Evolutionary conservation across 495 filamentous ascomycete genomes (phyloP).

Genomic region (Penicillium maclennaniae): DNA sequence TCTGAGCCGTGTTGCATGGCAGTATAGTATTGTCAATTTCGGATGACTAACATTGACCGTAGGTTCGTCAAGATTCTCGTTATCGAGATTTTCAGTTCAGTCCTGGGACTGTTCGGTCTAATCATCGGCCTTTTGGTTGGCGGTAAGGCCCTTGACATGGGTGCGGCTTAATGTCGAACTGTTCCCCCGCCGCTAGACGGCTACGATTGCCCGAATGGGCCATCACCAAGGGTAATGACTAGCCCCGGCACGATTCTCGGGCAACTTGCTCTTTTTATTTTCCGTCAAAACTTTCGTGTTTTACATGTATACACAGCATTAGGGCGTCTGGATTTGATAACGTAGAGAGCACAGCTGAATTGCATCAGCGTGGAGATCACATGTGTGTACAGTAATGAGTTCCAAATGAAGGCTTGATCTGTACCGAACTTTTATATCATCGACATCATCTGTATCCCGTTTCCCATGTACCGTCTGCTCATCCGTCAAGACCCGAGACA

Average conservation of each 20-base stretch:
- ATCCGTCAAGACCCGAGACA: too few relatives aligned
- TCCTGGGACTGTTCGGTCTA: slow-evolving; percentile 94
- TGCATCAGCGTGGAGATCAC: slow-evolving; percentile 30
- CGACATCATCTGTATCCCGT: not conserved
- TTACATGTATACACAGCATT: slow-evolving; percentile 38
- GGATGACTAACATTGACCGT: slow-evolving; percentile 5
- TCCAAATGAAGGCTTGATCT: slow-evolving; percentile 9
- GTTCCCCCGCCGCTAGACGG: slow-evolving; percentile 7
- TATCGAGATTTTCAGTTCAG: slow-evolving; percentile 98
- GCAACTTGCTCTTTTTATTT: slow-evolving; percentile 16
- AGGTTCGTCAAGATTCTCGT: slow-evolving; percentile 99
- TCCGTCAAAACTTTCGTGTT: slow-evolving; percentile 1
- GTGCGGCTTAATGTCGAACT: slow-evolving; percentile 31
- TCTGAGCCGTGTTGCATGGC: not conserved
- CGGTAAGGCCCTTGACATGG: slow-evolving; percentile 74
- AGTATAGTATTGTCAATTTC: not conserved
- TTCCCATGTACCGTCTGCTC: too few relatives aligned
- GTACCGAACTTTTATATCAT: not conserved
- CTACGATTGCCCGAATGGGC: slow-evolving; percentile 7
- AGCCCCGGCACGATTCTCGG: slow-evolving; percentile 10
- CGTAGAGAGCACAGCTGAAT: slow-evolving; percentile 29
- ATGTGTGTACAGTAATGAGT: slow-evolving; percentile 35
- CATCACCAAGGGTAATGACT: slow-evolving; percentile 1
- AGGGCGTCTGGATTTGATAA: slow-evolving; percentile 41
- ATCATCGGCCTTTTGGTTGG: slow-evolving; percentile 90